Conservation (phyloP, 805 yeast species). For the Candida xiaguanensis region DNA sequence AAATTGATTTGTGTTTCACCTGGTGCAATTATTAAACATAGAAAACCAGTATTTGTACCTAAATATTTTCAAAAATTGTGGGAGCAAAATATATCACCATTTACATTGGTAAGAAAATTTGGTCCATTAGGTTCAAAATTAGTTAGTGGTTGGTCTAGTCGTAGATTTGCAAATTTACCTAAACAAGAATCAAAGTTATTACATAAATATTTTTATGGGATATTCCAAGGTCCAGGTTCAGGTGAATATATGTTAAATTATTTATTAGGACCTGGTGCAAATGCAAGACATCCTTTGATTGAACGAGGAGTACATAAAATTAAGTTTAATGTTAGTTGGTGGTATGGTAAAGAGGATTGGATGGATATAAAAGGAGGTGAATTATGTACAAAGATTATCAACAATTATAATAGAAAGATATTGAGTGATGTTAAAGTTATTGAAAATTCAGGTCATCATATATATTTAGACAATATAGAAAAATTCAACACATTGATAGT, state of each 20-base stretch:
- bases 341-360: conserved; percentile 78
- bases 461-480: conserved; percentile 64
- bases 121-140: conserved; percentile 83
- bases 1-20: conserved; percentile 83
- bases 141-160: conserved; percentile 84
- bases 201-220: conserved; percentile 78
- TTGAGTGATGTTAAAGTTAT: conserved; percentile 37
- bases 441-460: conserved; percentile 68
- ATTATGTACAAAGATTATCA: conserved; percentile 33
- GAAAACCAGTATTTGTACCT: conserved; percentile 51
- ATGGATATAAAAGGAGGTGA: conserved; percentile 53
- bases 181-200: conserved; percentile 46
- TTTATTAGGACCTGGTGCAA: conserved; percentile 86
- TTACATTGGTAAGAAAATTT: conserved; percentile 67
- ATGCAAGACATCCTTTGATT: conserved; percentile 71
- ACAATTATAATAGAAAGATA: conserved; percentile 12
- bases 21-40: conserved; percentile 69
- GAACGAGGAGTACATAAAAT: conserved; percentile 48
- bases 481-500: conserved; percentile 51
- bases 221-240: conserved; percentile 83
- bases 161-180: conserved; percentile 67
- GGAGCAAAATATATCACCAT: conserved; percentile 87
- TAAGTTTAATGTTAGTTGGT: conserved; percentile 68
- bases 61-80: conserved; percentile 76
- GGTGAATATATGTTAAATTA: conserved; percentile 91